These are phyloP conservation scores for Suillus paluster DNA, from an alignment of 768 basidiomycete species.

Conservation along the genomic window DNA sequence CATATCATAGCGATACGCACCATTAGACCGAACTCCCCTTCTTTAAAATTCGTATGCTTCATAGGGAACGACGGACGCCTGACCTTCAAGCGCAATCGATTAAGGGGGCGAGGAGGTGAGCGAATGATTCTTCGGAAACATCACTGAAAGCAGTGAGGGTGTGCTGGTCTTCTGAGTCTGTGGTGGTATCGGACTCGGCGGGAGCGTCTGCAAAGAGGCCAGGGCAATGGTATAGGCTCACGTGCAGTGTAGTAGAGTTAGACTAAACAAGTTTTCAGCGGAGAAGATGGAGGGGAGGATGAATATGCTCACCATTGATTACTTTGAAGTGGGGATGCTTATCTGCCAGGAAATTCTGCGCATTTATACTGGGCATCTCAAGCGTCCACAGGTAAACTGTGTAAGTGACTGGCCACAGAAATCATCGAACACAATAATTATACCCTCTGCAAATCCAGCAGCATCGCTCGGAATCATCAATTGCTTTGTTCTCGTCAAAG, in stretches of 20 bases:
- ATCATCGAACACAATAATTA: background rate
- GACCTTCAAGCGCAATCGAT: conserved; percentile 29
- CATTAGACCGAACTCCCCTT: conserved; percentile 2
- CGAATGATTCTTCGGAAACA: conserved; percentile 44
- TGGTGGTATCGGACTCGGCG: background rate
- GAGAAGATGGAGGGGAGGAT: too few relatives aligned
- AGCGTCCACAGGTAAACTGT: background rate
- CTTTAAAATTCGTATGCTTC: background rate
- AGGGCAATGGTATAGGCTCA: background rate
- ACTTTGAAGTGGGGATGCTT: too few relatives aligned
- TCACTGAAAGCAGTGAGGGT: conserved; percentile 50
- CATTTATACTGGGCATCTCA: background rate
- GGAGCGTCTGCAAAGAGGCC: background rate
- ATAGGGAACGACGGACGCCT: conserved; percentile 33
- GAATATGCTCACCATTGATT: background rate
- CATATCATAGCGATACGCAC: background rate
- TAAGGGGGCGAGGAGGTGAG: conserved; percentile 9
- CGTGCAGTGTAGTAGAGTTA: background rate
- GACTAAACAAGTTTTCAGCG: background rate
- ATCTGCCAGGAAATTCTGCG: background rate
- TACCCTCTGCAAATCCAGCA: conserved; percentile 1
- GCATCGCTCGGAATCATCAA: too few relatives aligned
- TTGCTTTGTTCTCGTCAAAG: too few relatives aligned
- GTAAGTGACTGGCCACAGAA: background rate
- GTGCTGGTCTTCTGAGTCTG: conserved; percentile 39